A percentile compares a stretch with the other conserved stretches of the same genome.
phyloP scores from a whole-genome alignment of 1,139 yeast genomes.

The Candida sanyaensis region DNA sequence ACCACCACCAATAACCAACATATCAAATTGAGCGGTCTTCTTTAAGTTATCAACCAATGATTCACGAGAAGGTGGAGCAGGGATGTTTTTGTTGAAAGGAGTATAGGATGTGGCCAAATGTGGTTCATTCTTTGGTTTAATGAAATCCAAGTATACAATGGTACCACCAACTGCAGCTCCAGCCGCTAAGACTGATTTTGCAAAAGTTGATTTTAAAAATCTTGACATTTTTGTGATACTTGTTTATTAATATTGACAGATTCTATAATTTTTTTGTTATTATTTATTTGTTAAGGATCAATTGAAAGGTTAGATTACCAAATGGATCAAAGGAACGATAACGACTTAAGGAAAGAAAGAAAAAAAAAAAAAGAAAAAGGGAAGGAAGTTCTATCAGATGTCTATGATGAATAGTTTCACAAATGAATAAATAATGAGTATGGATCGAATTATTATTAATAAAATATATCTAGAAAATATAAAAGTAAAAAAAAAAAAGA shows the following conservation, averaged over 20 bases:
- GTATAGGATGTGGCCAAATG: conserved; percentile 31
- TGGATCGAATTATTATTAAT: not conserved
- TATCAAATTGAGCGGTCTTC: conserved; percentile 62
- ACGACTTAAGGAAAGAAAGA: not conserved
- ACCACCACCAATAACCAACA: conserved; percentile 91
- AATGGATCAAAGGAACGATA: not conserved
- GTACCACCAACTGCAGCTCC: conserved; percentile 39
- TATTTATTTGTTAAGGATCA: no score
- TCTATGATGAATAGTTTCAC: conserved; percentile 2
- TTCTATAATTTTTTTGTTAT: not conserved
- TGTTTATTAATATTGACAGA: not conserved
- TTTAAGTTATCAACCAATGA: conserved; percentile 35
- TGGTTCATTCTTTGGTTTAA: conserved; percentile 38
- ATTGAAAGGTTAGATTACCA: not conserved
- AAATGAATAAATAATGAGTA: not conserved
- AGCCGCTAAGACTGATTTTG: conserved; percentile 36
- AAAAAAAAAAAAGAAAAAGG: not conserved
- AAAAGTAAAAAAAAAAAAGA: not conserved
- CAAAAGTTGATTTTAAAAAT: conserved; percentile 20
- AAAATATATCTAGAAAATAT: not conserved
- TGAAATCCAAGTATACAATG: conserved; percentile 44
- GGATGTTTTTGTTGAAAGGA: conserved; percentile 37
- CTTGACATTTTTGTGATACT: conserved; percentile 17
- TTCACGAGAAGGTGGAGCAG: conserved; percentile 40
- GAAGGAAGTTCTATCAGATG: not conserved